Conservation (phyloP, 1,284 basidiomycete genomes). For the Fomitopsis schrenkii region DNA sequence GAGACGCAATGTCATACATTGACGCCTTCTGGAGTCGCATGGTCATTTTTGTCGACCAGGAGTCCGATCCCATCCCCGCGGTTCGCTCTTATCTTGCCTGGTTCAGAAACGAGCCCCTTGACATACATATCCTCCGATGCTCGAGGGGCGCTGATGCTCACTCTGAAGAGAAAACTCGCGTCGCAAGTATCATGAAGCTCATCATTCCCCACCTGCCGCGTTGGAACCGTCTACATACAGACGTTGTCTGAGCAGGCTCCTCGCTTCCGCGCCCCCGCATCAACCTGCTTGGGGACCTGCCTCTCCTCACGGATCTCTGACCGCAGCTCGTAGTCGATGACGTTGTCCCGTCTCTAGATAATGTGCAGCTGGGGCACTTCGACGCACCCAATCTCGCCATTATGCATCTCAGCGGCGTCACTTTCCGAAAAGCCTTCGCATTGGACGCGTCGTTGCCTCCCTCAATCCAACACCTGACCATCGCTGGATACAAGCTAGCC, state of each 20-base stretch:
- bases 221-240: not conserved
- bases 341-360: not conserved
- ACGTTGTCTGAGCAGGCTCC: not conserved
- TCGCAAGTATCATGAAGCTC: not conserved
- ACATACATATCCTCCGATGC: not conserved
- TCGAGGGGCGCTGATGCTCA: not conserved
- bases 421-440: not conserved
- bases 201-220: not conserved
- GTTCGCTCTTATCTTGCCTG: not conserved
- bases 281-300: not conserved
- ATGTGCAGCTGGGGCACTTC: not conserved
- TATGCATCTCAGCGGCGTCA: not conserved
- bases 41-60: not conserved
- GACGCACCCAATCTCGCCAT: not conserved
- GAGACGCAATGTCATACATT: not conserved
- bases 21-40: not conserved
- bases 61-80: not conserved
- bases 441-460: not conserved
- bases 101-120: not conserved
- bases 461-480: not conserved
- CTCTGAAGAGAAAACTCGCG: not conserved
- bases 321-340: not conserved
- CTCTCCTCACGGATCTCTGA: not conserved
- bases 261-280: not conserved
- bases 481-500: not conserved